phyloP scores from a whole-genome alignment of 2,329 filamentous ascomycete species.

The Microsporum canis region DNA sequence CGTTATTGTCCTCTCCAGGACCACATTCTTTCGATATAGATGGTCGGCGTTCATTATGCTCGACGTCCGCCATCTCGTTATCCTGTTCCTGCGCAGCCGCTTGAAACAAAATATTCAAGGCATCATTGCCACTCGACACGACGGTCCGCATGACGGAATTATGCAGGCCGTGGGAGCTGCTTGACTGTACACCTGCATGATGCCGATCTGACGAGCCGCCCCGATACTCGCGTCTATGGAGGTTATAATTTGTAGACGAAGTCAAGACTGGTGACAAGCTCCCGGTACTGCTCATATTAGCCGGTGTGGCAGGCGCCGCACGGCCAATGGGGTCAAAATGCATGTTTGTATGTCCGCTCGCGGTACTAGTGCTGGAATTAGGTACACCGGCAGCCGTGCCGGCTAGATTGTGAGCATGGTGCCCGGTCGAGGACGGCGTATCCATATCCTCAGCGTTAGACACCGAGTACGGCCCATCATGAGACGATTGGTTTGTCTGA shows the following conservation, averaged over 20 bases:
- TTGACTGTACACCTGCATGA: neutral
- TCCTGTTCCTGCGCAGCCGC: constrained; percentile 36
- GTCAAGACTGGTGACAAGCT: constrained; percentile 8
- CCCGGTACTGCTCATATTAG: constrained; percentile 8
- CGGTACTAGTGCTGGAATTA: constrained; percentile 1
- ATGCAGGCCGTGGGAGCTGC: constrained; percentile 25
- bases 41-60: neutral
- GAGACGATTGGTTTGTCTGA: constrained; percentile 3
- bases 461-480: neutral
- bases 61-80: constrained; percentile 9
- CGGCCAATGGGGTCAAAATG: constrained; percentile 9
- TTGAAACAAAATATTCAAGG: constrained; percentile 43
- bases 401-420: neutral
- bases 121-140: constrained; percentile 44
- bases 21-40: neutral
- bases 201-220: constrained; percentile 2
- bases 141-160: constrained; percentile 39
- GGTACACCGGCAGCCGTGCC: neutral
- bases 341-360: neutral
- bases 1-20: neutral
- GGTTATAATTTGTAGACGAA: neutral
- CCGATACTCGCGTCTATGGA: neutral
- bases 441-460: constrained; percentile 6
- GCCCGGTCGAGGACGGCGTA: constrained; percentile 4
- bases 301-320: constrained; percentile 6